Percentiles rank a stretch among this genome's conserved stretches.
Conservation (phyloP, 1,284 basidiomycete genomes). For the Marasmius sp. region DNA sequence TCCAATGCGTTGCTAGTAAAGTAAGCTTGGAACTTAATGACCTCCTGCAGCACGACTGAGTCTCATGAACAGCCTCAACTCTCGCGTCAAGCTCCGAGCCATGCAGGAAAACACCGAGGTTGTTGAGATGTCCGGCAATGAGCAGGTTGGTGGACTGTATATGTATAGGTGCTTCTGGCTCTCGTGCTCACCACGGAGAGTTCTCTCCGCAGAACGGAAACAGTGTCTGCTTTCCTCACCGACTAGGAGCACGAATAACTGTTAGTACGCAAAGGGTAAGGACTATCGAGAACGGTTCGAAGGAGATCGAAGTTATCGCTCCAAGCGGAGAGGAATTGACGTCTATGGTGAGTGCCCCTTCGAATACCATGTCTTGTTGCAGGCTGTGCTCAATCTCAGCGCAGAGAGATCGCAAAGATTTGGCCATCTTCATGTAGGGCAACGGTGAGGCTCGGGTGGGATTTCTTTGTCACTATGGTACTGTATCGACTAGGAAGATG, state of each 20-base stretch:
- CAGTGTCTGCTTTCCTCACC: not conserved
- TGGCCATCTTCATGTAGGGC: no score
- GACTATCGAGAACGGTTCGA: not conserved
- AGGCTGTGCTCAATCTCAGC: no score
- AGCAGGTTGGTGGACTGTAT: not conserved
- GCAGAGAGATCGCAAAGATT: no score
- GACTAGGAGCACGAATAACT: not conserved
- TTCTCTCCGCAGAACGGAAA: not conserved
- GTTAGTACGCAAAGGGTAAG: not conserved
- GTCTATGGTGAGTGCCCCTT: no score
- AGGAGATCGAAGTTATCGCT: no score
- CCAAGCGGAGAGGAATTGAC: no score
- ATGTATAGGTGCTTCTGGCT: not conserved
- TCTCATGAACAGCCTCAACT: not conserved
- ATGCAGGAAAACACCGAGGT: not conserved
- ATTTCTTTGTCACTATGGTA: no score
- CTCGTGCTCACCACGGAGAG: not conserved
- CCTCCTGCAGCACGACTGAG: not conserved
- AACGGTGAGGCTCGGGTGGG: no score
- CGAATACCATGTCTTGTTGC: no score
- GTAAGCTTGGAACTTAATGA: not conserved
- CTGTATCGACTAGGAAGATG: no score
- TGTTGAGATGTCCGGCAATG: not conserved
- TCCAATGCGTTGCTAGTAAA: not conserved
- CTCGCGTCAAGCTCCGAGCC: not conserved